Conservation (phyloP, 805 yeast species). For the Candida coquimbonensis region DNA sequence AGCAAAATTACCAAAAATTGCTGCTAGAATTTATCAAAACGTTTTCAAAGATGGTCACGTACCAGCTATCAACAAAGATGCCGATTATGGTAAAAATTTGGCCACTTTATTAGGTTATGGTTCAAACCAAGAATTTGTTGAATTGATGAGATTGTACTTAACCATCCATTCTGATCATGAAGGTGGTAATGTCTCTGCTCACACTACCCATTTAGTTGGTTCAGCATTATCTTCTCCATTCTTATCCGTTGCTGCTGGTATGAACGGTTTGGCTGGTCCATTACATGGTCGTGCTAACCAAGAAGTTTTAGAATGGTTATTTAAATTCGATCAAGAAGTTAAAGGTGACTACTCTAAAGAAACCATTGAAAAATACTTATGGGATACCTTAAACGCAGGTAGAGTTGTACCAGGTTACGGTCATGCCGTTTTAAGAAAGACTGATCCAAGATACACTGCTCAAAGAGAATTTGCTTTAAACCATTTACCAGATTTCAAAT, state of each 20-base stretch:
- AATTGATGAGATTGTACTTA: slow-evolving; percentile 73
- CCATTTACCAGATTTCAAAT: slow-evolving; percentile 72
- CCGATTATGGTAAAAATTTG: slow-evolving; percentile 63
- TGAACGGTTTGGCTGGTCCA: slow-evolving; percentile 84
- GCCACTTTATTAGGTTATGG: slow-evolving; percentile 53
- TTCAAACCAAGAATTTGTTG: slow-evolving; percentile 60
- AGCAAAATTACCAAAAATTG: slow-evolving; percentile 77
- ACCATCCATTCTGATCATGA: slow-evolving; percentile 85
- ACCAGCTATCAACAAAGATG: slow-evolving; percentile 39
- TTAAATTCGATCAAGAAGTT: slow-evolving; percentile 51
- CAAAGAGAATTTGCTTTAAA: slow-evolving; percentile 75
- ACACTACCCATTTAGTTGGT: slow-evolving; percentile 80
- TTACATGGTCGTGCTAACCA: slow-evolving; percentile 85
- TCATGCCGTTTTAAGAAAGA: slow-evolving; percentile 81
- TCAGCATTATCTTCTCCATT: slow-evolving; percentile 76
- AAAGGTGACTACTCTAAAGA: slow-evolving; percentile 62
- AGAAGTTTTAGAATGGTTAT: slow-evolving; percentile 78
- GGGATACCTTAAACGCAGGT: slow-evolving; percentile 75
- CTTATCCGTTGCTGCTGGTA: slow-evolving; percentile 73
- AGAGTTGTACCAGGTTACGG: slow-evolving; percentile 89
- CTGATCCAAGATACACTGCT: slow-evolving; percentile 84
- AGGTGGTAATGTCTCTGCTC: slow-evolving; percentile 87
- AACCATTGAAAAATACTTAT: slow-evolving; percentile 66
- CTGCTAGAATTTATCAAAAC: slow-evolving; percentile 79
- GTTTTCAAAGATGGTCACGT: slow-evolving; percentile 76